phyloP scores from a whole-genome alignment of 805 yeast genomes.

The Ogataea degrootiae region DNA sequence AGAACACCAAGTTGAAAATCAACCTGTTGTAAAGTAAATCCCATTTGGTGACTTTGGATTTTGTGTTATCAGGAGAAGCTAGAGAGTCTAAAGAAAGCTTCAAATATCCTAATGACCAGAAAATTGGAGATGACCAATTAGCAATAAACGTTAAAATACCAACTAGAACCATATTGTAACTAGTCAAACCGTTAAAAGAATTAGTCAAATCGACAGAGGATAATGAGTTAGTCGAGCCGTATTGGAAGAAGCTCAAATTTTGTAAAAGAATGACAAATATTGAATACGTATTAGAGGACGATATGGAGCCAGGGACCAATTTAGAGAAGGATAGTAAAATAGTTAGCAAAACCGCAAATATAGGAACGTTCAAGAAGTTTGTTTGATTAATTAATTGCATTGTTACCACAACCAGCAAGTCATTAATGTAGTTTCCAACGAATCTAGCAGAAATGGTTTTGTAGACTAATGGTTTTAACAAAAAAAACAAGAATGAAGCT shows the following conservation, averaged over 20 bases:
- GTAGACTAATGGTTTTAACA: constrained; percentile 15
- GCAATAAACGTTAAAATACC: constrained; percentile 75
- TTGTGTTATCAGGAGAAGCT: not conserved
- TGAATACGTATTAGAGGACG: constrained; percentile 15
- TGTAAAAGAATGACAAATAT: constrained; percentile 52
- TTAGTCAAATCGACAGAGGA: constrained; percentile 88
- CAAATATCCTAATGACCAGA: constrained; percentile 57
- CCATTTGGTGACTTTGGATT: constrained; percentile 21
- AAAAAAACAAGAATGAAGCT: constrained; percentile 4
- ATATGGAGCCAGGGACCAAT: constrained; percentile 7
- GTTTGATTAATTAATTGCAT: constrained; percentile 52
- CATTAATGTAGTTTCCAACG: constrained; percentile 26
- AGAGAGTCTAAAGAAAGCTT: constrained; percentile 11
- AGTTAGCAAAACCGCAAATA: constrained; percentile 32
- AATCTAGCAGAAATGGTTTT: not conserved
- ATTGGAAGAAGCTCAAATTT: constrained; percentile 74
- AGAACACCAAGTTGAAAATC: constrained; percentile 45
- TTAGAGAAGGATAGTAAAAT: constrained; percentile 25
- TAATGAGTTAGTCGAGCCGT: constrained; percentile 88
- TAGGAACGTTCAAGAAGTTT: constrained; percentile 49
- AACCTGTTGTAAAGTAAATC: constrained; percentile 33
- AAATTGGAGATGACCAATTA: constrained; percentile 84
- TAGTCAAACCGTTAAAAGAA: constrained; percentile 82
- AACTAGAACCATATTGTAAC: constrained; percentile 64
- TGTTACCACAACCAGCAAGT: constrained; percentile 33